phyloP scores from a whole-genome alignment of 2,329 filamentous ascomycete genomes.

The Fusarium tanahbumbuense region DNA sequence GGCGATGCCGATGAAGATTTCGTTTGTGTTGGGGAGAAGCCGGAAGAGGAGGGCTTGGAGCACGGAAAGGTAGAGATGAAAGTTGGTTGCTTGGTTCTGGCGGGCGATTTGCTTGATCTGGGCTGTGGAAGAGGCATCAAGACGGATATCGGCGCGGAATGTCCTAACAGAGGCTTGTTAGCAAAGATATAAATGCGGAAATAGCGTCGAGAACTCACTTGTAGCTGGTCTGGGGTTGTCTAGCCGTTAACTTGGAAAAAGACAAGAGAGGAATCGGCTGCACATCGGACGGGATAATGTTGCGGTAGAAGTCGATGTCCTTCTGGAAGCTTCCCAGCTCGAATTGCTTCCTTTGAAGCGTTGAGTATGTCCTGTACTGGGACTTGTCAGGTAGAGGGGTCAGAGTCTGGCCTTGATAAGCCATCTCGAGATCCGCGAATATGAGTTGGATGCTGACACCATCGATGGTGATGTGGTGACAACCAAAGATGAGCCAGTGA shows the following conservation, averaged over 20 bases:
- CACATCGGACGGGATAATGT: background rate
- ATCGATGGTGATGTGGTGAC: constrained; percentile 2
- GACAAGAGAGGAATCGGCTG: background rate
- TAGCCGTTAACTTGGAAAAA: background rate
- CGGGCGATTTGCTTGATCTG: background rate
- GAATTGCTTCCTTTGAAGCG: background rate
- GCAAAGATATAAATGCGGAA: background rate
- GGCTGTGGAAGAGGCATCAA: background rate
- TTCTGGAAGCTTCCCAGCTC: background rate
- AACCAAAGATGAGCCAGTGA: background rate
- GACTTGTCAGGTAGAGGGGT: background rate
- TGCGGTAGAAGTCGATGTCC: background rate
- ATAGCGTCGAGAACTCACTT: background rate
- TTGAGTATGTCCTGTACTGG: background rate
- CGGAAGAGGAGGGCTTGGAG: background rate
- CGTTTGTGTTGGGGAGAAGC: background rate
- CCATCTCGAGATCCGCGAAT: background rate
- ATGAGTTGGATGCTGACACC: background rate
- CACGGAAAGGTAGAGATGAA: background rate
- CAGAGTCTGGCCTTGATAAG: background rate
- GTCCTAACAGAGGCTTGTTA: background rate
- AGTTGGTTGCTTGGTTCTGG: background rate
- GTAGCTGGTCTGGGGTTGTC: background rate
- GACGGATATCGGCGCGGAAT: background rate
- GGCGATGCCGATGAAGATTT: constrained; percentile 6